phyloP scores from a whole-genome alignment of 306 rosid species.

The Calophaca sinica region DNA sequence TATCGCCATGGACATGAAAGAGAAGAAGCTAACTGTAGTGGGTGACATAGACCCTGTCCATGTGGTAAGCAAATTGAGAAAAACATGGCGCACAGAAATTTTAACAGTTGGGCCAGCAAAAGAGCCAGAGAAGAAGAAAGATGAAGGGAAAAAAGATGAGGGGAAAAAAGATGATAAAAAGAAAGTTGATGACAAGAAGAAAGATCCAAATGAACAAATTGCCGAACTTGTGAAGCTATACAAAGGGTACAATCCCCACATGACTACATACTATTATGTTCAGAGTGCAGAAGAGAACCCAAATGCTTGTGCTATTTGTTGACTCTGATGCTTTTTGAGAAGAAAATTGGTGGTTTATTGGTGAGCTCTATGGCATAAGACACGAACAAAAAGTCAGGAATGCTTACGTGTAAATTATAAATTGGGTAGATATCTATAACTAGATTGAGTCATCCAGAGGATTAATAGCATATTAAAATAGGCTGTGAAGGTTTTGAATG shows the following conservation, averaged over 20 bases:
- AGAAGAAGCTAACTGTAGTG: conserved; percentile 72
- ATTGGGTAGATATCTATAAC: neutral
- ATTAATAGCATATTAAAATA: conserved; percentile 29
- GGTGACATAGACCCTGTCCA: conserved; percentile 74
- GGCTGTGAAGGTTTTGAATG: conserved; percentile 33
- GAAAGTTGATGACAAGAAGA: conserved; percentile 51
- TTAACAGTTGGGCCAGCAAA: conserved; percentile 84
- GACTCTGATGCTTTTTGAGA: conserved; percentile 8
- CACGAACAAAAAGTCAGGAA: neutral
- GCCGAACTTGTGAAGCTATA: conserved; percentile 58
- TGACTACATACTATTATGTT: conserved; percentile 53
- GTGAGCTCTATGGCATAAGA: neutral
- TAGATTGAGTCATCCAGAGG: neutral
- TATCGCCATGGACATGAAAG: conserved; percentile 86
- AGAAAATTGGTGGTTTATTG: neutral
- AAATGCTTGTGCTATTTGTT: conserved; percentile 75
- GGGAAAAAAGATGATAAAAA: conserved; percentile 48
- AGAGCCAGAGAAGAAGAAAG: conserved; percentile 72
- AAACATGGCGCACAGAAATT: conserved; percentile 71
- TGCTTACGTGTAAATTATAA: conserved; percentile 37
- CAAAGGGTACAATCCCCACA: conserved; percentile 53
- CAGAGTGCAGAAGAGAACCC: conserved; percentile 75
- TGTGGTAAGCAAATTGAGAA: conserved; percentile 68
- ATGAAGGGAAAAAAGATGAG: conserved; percentile 51
- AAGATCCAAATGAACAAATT: conserved; percentile 56